Evolutionary conservation across 768 basidiomycete species (phyloP).

Genomic region (Russula lepida): DNA sequence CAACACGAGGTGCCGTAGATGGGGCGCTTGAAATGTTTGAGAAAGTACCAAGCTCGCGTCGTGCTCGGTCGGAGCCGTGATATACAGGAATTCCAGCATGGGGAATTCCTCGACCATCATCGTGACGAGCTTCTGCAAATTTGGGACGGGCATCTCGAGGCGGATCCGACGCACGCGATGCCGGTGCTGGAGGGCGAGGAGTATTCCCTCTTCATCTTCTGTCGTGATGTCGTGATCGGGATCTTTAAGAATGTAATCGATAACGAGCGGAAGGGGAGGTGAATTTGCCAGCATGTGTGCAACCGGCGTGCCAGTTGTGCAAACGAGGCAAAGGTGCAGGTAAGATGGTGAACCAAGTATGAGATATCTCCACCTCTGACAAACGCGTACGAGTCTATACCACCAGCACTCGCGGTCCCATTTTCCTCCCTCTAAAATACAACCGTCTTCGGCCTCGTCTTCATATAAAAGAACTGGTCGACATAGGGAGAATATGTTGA

Average conservation of each 20-base stretch:
- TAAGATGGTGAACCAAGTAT: neutral
- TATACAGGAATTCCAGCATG: neutral
- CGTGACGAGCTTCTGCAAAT: neutral
- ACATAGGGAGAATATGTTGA: neutral
- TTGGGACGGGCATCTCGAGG: neutral
- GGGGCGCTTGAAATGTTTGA: neutral
- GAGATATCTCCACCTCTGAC: neutral
- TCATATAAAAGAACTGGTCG: neutral
- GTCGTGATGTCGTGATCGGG: neutral
- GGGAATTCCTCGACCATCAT: neutral
- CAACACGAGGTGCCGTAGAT: neutral
- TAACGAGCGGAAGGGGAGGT: neutral
- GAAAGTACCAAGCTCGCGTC: neutral
- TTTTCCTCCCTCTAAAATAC: neutral
- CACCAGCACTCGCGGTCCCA: neutral
- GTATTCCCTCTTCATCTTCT: neutral
- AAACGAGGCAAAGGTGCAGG: neutral
- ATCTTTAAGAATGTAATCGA: neutral
- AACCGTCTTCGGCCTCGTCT: neutral
- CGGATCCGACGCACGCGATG: neutral
- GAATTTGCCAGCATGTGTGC: neutral
- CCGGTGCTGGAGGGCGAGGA: neutral
- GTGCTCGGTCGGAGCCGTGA: neutral
- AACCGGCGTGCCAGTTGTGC: neutral
- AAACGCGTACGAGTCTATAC: neutral